These are phyloP conservation scores for Hordeum marinum DNA, from an alignment of 176 grass and related monocot genomes.

Conservation along the genomic window DNA sequence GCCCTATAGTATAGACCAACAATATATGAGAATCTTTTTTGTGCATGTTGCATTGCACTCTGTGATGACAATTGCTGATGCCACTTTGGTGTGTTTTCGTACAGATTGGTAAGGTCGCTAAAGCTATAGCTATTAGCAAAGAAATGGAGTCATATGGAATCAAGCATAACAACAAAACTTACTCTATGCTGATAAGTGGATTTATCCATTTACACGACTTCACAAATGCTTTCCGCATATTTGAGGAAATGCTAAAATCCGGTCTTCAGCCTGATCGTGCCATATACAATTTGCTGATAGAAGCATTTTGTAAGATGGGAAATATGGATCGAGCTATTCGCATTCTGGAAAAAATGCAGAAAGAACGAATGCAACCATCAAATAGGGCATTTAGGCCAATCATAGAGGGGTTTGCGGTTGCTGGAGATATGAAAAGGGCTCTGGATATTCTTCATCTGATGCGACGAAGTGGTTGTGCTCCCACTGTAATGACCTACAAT, in stretches of 20 bases:
- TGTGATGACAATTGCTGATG: not conserved
- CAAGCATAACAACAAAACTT: conserved; percentile 94
- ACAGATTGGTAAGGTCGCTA: conserved; percentile 80
- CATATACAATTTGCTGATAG: conserved; percentile 90
- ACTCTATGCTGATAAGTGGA: conserved; percentile 96
- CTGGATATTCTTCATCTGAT: conserved; percentile 82
- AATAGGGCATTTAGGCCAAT: conserved; percentile 93
- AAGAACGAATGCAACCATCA: conserved; percentile 66
- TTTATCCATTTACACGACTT: conserved; percentile 94
- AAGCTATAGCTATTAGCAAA: conserved; percentile 74
- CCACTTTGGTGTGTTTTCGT: not conserved
- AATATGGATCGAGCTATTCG: conserved; percentile 79
- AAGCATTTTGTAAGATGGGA: conserved; percentile 98
- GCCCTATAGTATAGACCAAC: not conserved
- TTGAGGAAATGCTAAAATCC: conserved; percentile 88
- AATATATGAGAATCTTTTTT: not conserved
- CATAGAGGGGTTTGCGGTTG: conserved; percentile 83
- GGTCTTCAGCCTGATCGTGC: conserved; percentile 76
- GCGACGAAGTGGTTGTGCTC: conserved; percentile 66
- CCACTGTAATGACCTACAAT: conserved; percentile 89
- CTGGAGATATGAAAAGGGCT: conserved; percentile 80
- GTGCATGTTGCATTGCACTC: not conserved
- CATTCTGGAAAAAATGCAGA: conserved; percentile 90
- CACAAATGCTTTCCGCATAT: conserved; percentile 88
- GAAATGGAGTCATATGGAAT: conserved; percentile 77